Evolutionary conservation across 129 eudicot species (phyloP).

Genomic region (Pulicaria dysenterica): DNA sequence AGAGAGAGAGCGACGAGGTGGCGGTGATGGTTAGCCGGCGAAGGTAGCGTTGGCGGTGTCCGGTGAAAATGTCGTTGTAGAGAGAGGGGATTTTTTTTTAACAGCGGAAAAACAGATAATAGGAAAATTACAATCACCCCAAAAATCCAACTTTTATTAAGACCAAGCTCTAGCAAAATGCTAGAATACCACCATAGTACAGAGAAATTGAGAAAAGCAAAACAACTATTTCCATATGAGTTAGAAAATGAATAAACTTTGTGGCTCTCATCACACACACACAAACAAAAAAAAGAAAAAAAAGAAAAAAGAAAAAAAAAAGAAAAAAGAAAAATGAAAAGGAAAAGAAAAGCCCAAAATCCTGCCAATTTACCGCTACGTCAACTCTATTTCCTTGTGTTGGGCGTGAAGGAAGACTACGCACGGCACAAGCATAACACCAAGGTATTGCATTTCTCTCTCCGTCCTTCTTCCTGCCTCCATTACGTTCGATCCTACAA

Average conservation of each 20-base stretch:
- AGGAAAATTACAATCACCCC: too few species aligned
- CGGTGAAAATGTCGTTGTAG: too few species aligned
- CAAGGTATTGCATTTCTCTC: conserved; percentile 5
- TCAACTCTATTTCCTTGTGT: conserved; percentile 12
- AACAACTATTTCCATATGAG: not conserved
- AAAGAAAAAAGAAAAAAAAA: not conserved
- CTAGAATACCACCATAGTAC: too few species aligned
- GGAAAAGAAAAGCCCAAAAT: not conserved
- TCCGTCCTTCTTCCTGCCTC: not conserved
- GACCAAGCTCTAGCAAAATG: too few species aligned
- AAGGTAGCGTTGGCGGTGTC: too few species aligned
- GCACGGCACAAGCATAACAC: not conserved
- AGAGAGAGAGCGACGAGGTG: too few species aligned
- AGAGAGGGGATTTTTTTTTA: too few species aligned
- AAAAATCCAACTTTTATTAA: too few species aligned
- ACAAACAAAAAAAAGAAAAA: not conserved
- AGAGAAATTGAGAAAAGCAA: too few species aligned
- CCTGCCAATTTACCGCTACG: conserved; percentile 14
- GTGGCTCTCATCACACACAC: conserved; percentile 3
- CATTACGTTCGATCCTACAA: not conserved
- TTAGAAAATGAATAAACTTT: not conserved
- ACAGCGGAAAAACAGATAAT: too few species aligned
- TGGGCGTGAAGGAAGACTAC: not conserved
- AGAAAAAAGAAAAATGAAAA: not conserved
- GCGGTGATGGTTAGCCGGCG: too few species aligned